These are phyloP conservation scores for Luzula sylvatica DNA, from an alignment of 176 grass and related monocot species.

Conservation along the genomic window DNA sequence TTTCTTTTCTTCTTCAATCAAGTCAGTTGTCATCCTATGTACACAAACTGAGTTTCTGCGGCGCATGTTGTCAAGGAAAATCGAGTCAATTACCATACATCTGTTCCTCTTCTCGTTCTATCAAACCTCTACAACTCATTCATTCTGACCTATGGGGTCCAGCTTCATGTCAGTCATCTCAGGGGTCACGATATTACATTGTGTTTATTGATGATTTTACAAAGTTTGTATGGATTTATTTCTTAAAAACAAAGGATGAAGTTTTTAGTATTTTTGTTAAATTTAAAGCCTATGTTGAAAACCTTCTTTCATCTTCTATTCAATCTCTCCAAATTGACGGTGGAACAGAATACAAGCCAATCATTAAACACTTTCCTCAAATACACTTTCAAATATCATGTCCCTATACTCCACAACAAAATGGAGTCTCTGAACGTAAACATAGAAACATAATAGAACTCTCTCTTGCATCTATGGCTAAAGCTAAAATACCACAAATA, in stretches of 20 bases:
- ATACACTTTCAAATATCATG: background rate
- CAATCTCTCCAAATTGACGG: background rate
- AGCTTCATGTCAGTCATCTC: no score
- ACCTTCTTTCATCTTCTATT: background rate
- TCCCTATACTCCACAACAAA: background rate
- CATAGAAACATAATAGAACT: background rate
- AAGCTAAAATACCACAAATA: background rate
- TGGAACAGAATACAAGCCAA: background rate
- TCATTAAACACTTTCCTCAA: background rate
- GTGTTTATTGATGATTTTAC: slow-evolving; percentile 2
- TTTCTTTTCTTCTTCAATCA: no score
- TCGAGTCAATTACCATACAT: no score
- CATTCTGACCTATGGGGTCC: no score
- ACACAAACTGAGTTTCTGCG: no score
- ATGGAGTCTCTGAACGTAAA: background rate
- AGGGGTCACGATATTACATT: background rate
- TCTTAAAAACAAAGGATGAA: background rate
- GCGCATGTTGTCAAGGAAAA: no score
- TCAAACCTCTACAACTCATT: no score
- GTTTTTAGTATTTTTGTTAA: background rate
- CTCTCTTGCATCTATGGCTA: background rate
- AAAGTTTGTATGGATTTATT: background rate
- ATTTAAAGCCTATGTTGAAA: background rate
- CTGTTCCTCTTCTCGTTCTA: no score
- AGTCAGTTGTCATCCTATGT: no score